Evolutionary conservation across 192 early-diverging fungal genomes (phyloP), one percentile per base, ranked within the genome.

Genomic region (Mortierella claussenii): DNA sequence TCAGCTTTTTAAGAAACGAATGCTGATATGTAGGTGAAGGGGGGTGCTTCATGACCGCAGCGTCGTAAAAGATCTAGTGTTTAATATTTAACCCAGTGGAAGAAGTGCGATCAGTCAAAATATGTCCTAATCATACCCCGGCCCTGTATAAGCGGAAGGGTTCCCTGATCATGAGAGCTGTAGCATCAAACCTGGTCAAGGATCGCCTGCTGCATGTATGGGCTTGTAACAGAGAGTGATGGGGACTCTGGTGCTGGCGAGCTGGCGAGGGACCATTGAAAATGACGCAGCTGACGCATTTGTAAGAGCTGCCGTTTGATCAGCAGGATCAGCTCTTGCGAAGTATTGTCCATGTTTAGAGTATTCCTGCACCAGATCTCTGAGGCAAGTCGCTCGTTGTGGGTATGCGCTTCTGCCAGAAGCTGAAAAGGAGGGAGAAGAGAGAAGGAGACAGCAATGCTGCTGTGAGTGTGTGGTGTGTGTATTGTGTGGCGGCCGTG

Each of bases 291-390:
- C 45, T 66, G 73, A 30, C 64, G 64, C 64, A 76, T 67, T 15
- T 76, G 69, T 27, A 73, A 31, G 47, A 73, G 15, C 48, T 73
- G 73, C 13, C 73, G 49, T 18, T 76, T 76, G 59, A 76, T 48
- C 31, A 66, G 12, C 9, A 76, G 24, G 21, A 76, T 53, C 27
- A 76, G 73, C 9, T 20, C 44, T 34, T 61, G 63, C 11, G 31
- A 7, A 33, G 42, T 53, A 12, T 49, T 34, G 24, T 55, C 42
- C 47, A 60, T 46, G 3, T 40, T 44, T 10, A 42, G 10, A 42
- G 17, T 8, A 42, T 17, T 8, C 17, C 17, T 42, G 10, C 10
- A 8, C 17, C 10, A 42, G 17, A 42, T 42, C 8, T 17, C 17
- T 42, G 40, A 42, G 40, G n/a, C n/a, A n/a, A n/a, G n/a, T n/a